These are phyloP conservation scores for Stramenopiles sp. DNA, from an alignment of 352 stramenopile genomes.

Conservation along the genomic window DNA sequence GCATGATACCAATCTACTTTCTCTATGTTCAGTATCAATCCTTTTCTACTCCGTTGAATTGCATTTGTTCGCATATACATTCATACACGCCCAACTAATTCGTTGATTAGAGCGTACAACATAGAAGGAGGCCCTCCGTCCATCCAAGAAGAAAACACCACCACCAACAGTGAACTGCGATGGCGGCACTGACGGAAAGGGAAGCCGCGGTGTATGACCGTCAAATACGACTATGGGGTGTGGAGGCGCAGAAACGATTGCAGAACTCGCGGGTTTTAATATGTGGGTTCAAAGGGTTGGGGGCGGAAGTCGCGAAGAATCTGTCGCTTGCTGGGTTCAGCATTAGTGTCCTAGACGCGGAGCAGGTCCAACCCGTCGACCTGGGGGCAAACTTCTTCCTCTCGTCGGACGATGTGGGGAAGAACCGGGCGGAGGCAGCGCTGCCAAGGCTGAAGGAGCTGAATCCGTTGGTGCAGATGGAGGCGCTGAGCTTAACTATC, in stretches of 20 bases:
- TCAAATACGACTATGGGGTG: constrained; percentile 94
- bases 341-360: constrained; percentile 69
- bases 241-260: constrained; percentile 79
- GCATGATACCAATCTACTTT: too few species aligned
- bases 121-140: too few species aligned
- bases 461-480: constrained; percentile 70
- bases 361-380: constrained; percentile 28
- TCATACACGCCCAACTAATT: too few species aligned
- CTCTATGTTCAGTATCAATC: too few species aligned
- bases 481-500: constrained; percentile 42
- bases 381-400: constrained; percentile 63
- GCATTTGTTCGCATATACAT: too few species aligned
- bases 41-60: too few species aligned
- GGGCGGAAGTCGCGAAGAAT: constrained; percentile 88
- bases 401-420: constrained; percentile 35
- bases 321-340: constrained; percentile 80
- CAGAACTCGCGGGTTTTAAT: constrained; percentile 64
- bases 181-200: constrained; percentile 49
- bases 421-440: constrained; percentile 47
- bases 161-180: too few species aligned
- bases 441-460: constrained; percentile 66
- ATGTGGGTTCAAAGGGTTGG: constrained; percentile 44
- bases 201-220: constrained; percentile 89
- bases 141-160: too few species aligned
- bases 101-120: too few species aligned